Evolutionary conservation across 75 land plant species (phyloP).

Genomic region (Pseudotsuga menziesii): DNA sequence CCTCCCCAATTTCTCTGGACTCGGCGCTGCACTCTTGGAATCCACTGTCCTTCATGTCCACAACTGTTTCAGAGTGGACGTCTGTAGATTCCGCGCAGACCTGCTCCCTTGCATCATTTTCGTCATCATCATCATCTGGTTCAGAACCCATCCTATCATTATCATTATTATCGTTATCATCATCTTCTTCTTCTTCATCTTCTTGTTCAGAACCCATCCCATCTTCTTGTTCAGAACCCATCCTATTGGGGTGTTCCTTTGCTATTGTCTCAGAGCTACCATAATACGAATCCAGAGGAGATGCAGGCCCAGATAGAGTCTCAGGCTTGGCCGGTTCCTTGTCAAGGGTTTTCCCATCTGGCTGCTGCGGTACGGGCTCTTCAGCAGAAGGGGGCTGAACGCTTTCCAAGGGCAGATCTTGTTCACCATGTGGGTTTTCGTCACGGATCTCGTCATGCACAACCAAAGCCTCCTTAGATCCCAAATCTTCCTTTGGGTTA

Average conservation of each 20-base stretch:
- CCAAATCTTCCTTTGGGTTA: no score
- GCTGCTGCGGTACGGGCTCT: constrained; percentile 7
- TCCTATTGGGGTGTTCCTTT: constrained; percentile 1
- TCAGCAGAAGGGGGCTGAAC: no score
- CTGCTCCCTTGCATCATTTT: background rate
- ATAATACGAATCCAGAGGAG: constrained; percentile 9
- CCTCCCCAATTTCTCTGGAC: constrained; percentile 12
- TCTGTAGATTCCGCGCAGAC: background rate
- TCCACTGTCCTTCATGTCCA: background rate
- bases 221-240: constrained; percentile 15
- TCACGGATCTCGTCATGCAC: no score
- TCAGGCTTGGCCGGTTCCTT: background rate
- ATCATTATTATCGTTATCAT: background rate
- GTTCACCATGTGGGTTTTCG: background rate
- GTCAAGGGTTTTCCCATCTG: background rate
- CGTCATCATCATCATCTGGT: constrained; percentile 10
- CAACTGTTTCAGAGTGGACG: background rate
- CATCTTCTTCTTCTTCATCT: constrained; percentile 14
- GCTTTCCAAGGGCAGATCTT: background rate
- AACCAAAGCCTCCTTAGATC: no score
- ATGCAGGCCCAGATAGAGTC: background rate
- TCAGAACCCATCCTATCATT: constrained; percentile 14
- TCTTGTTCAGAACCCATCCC: constrained; percentile 4
- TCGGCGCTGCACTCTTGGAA: constrained; percentile 16
- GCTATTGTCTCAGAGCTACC: constrained; percentile 24